Evolutionary conservation across 176 grass and related monocot species (phyloP), one percentile per base, ranked within the genome.

Genomic region (Lolium perenne): DNA sequence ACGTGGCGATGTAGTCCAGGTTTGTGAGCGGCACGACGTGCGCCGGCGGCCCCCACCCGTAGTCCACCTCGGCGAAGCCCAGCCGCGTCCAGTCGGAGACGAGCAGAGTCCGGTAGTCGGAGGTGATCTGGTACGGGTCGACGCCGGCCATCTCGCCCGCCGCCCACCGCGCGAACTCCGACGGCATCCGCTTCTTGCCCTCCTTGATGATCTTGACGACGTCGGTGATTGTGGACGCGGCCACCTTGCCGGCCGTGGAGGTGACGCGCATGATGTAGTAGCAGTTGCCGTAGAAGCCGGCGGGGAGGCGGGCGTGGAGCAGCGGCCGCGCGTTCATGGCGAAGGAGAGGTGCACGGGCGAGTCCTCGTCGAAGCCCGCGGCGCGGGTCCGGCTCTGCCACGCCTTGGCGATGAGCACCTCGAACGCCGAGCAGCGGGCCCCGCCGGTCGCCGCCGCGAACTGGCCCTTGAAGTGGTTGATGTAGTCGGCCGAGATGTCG

Each of bases 31-130:
- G 96, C 10, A 98, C 92, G 38, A 98, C 92, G 86, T 98, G 93
- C 9, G 87, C 92, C 0, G 96, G 96, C 0, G 92, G 74, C 40
- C 96, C 96, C 93, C 93, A 98, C 0, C 96, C 93, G 86, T 98
- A 98, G 84, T 98, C 93, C 55, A 98, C 90, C 89, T 95, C 95
- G 8, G 95, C 89, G 75, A 95, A 98, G 21, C 96, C 96, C 10
- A 98, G 88, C 2, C 93, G 88, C 0, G 96, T 98, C 96, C 96
- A 98, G 63, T 98, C 96, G 13, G 96, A 98, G 10, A 95, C 91
- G 2, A 98, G 90, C 84, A 98, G 80, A 17, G 93, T 95, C 41
- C 87, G 78, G 82, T 94, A 89, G 68, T 92, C 93, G 56, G 96
- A 92, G 63, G 90, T 98, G 91, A 98, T 91, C 83, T 98, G 90